Percentiles rank a stretch among this genome's conserved stretches.
Conservation (phyloP, 2,329 filamentous ascomycete genomes). For the Ilyonectria destructans region DNA sequence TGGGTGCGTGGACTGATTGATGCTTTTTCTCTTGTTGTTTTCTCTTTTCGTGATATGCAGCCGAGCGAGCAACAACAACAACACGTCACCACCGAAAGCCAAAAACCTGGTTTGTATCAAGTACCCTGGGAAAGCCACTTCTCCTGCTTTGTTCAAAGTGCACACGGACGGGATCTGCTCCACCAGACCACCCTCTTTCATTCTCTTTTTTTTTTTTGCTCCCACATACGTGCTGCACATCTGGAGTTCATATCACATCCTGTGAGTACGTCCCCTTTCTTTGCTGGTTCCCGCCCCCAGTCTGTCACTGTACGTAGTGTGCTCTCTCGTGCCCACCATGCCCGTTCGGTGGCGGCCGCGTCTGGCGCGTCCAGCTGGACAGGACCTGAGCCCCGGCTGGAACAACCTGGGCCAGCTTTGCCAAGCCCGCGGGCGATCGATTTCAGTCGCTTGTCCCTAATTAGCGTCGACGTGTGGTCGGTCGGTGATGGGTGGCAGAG, state of each 20-base stretch:
- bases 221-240: not conserved
- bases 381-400: conserved; percentile 15
- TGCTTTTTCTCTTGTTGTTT: conserved; percentile 7
- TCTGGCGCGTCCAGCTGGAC: conserved; percentile 31
- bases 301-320: not conserved
- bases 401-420: conserved; percentile 24
- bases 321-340: conserved; percentile 7
- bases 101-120: conserved; percentile 12
- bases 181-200: conserved; percentile 24
- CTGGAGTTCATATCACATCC: not conserved
- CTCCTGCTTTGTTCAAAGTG: conserved; percentile 24
- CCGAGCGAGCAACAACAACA: conserved; percentile 19
- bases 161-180: conserved; percentile 19
- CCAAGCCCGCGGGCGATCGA: conserved; percentile 30
- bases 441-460: conserved; percentile 30
- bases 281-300: conserved; percentile 11
- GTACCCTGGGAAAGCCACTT: conserved; percentile 9
- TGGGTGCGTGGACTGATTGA: conserved; percentile 18
- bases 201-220: conserved; percentile 11
- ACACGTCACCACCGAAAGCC: conserved; percentile 26
- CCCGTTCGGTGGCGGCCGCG: conserved; percentile 27
- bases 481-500: conserved; percentile 35
- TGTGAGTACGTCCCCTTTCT: not conserved
- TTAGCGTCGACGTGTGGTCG: conserved; percentile 16
- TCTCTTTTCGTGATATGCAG: conserved; percentile 21